Evolutionary conservation across 257 asterid species (phyloP), one percentile per base, ranked within the genome.

Genomic region (Cordia subcordata): DNA sequence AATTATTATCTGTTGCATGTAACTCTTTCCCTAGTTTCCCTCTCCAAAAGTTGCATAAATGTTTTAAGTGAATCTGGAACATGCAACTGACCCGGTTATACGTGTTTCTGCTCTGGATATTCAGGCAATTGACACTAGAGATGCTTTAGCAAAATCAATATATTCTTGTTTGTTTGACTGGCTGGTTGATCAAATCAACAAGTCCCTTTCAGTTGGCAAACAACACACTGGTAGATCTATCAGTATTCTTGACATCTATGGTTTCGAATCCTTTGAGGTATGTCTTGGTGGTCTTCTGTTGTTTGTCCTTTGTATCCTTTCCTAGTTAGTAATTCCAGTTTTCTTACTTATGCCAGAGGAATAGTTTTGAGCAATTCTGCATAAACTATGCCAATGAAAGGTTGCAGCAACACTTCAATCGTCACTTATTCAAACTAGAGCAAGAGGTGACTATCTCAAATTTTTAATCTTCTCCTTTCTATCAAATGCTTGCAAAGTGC

Each of bases 331-430:
- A 49, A 49, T 21, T n/a, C 11, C 54, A 49, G 9, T 50, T 58
- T 61, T 50, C 32, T 63, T 53, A 17, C 22, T 55, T 49, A 21
- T 49, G 10, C 39, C 74, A 92, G 99, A 82, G 90, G 77, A 92
- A 92, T 73, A 88, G 99, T 65, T 88, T 92, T 78, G 97, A 88
- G 86, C 97, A 92, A 82, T 88, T 88, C 71, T 92, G 96, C 85
- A 88, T 88, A 53, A 92, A 92, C 78, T 92, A 92, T 78, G 95
- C 99, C 61, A 92, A 92, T 21, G 99, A 92, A 73, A 82, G 99
- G 76, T 72, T 92, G 71, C 99, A 92, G 69, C 99, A 92, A 64
- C 99, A 92, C 74, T 92, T 92, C 68, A 92, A 92, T 63, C 96
- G 99, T 44, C 99, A 92, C 80, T 75, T 92, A 78, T 92, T 92